Evolutionary conservation across 768 basidiomycete species (phyloP).

Genomic region (Asterophora lycoperdoides): DNA sequence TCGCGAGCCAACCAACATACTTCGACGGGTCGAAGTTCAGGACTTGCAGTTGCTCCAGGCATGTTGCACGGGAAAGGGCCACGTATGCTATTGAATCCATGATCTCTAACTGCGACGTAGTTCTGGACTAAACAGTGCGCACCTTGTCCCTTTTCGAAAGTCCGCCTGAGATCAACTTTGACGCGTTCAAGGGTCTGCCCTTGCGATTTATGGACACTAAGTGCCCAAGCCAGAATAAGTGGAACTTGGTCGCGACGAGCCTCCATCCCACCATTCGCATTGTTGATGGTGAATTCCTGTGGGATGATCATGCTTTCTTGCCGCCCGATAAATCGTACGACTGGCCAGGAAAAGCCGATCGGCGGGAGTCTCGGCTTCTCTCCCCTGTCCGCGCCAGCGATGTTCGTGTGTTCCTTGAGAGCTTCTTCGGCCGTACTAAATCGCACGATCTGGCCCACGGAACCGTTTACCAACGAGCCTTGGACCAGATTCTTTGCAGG

Average conservation of each 20-base stretch:
- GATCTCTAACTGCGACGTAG: background rate
- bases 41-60: conserved; percentile 61
- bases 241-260: conserved; percentile 66
- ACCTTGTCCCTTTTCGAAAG: conserved; percentile 84
- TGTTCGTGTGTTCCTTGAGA: conserved; percentile 28
- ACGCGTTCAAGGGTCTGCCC: conserved; percentile 86
- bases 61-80: conserved; percentile 69
- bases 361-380: conserved; percentile 16
- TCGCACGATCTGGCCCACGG: conserved; percentile 50
- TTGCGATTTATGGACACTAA: conserved; percentile 87
- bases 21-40: conserved; percentile 56
- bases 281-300: conserved; percentile 59
- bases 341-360: conserved; percentile 42
- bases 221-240: conserved; percentile 82
- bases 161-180: conserved; percentile 68
- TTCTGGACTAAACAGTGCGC: background rate
- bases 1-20: conserved; percentile 31
- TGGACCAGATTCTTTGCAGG: conserved; percentile 58
- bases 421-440: conserved; percentile 47
- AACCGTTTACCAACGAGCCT: conserved; percentile 68
- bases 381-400: conserved; percentile 34
- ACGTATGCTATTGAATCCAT: conserved; percentile 52
- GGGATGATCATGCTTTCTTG: conserved; percentile 46
- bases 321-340: conserved; percentile 55
- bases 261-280: conserved; percentile 53